A percentile compares a stretch with the other conserved stretches of the same genome.
These are phyloP conservation scores for Aristolochia fimbriata DNA, from an alignment of 164 flowering plant species.

Conservation along the genomic window DNA sequence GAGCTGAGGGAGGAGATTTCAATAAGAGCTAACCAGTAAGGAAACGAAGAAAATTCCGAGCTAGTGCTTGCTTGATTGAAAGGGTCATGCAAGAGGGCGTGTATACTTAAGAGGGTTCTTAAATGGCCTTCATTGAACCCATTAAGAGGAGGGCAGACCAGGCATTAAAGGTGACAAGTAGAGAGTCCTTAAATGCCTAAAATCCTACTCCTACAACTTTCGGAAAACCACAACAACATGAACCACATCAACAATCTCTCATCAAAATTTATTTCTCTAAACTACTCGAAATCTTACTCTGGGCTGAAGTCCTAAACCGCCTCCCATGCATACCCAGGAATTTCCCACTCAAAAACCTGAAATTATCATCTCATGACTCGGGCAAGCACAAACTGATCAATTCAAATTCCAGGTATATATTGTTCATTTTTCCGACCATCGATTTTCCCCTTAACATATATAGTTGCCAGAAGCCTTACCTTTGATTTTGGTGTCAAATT, in stretches of 20 bases:
- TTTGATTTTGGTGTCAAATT: no score
- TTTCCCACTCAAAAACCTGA: no score
- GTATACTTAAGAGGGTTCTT: conserved; percentile 34
- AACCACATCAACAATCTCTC: neutral
- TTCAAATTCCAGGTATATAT: no score
- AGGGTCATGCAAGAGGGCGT: conserved; percentile 29
- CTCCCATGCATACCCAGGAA: no score
- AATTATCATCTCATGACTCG: no score
- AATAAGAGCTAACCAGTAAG: neutral
- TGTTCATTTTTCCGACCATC: no score
- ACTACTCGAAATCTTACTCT: neutral
- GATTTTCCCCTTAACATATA: no score
- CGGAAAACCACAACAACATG: conserved; percentile 9
- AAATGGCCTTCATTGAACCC: conserved; percentile 35
- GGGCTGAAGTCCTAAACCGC: neutral
- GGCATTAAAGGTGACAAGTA: conserved; percentile 54
- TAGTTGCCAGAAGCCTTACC: no score
- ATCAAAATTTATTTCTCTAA: neutral
- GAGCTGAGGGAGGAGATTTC: neutral
- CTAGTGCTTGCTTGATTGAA: conserved; percentile 6
- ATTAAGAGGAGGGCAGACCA: conserved; percentile 45
- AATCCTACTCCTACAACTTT: conserved; percentile 23
- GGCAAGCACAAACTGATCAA: no score
- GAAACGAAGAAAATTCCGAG: conserved; percentile 4
- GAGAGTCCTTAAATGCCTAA: conserved; percentile 45